Conservation (phyloP, 2,329 filamentous ascomycete species). For the Lachnellula cervina region DNA sequence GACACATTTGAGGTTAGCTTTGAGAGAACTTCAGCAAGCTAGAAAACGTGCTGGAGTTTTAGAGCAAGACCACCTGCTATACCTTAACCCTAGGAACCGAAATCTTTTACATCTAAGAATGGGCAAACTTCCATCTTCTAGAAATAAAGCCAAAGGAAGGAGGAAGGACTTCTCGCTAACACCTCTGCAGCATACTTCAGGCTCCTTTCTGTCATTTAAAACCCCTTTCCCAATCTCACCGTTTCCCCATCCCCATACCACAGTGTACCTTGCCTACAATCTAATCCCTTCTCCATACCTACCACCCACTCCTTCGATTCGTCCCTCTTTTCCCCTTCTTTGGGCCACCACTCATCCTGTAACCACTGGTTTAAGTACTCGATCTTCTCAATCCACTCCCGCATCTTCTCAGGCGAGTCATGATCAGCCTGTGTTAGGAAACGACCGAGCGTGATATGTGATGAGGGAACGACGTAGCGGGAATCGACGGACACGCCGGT, state of each 20-base stretch:
- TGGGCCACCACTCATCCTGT: conserved; percentile 64
- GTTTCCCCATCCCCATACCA: conserved; percentile 86
- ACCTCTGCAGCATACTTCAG: too few species aligned
- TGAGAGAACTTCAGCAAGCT: too few species aligned
- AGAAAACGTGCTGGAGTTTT: too few species aligned
- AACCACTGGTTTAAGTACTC: conserved; percentile 76
- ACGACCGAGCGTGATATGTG: conserved; percentile 81
- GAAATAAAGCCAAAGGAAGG: too few species aligned
- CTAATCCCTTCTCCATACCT: conserved; percentile 78
- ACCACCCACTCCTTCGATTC: conserved; percentile 73
- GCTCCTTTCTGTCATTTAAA: conserved; percentile 33
- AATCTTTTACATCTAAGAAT: too few species aligned
- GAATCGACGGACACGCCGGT: conserved; percentile 68
- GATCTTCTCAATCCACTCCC: conserved; percentile 62
- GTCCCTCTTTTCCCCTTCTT: conserved; percentile 35
- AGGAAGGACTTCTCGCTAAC: too few species aligned
- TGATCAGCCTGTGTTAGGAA: conserved; percentile 69
- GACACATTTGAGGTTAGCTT: too few species aligned
- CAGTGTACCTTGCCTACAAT: conserved; percentile 66
- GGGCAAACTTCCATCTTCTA: too few species aligned
- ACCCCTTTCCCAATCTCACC: conserved; percentile 58
- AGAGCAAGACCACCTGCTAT: too few species aligned
- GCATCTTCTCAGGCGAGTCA: conserved; percentile 45
- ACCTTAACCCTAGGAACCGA: too few species aligned
- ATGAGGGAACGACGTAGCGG: conserved; percentile 82